Evolutionary conservation across 768 basidiomycete genomes (phyloP).

Genomic region (Lyophyllum decastes): DNA sequence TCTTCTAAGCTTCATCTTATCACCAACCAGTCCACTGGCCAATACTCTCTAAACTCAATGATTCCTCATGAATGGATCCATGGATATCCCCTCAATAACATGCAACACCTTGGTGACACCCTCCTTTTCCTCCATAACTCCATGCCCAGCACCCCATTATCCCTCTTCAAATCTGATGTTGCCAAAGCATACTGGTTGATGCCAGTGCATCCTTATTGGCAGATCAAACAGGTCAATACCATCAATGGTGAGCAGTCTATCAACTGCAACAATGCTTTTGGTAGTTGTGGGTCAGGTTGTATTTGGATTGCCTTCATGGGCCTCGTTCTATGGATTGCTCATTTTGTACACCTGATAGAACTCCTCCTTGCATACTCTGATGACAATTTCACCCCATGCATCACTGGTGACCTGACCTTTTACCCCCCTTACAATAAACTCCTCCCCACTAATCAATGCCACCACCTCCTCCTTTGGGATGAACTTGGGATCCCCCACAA

Average conservation of each 20-base stretch:
- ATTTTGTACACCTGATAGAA: slow-evolving; percentile 12
- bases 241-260: slow-evolving; percentile 23
- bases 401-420: too few relatives aligned
- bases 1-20: slow-evolving; percentile 33
- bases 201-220: slow-evolving; percentile 40
- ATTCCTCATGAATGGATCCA: background rate
- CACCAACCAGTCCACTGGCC: slow-evolving; percentile 32
- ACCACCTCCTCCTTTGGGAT: too few relatives aligned
- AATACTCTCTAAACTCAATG: background rate
- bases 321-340: slow-evolving; percentile 38
- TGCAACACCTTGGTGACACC: background rate
- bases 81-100: background rate
- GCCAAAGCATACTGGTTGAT: slow-evolving; percentile 33
- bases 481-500: too few relatives aligned
- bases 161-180: background rate
- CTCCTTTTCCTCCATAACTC: too few relatives aligned
- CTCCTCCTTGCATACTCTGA: slow-evolving; percentile 20
- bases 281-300: slow-evolving; percentile 11
- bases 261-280: slow-evolving; percentile 26
- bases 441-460: too few relatives aligned
- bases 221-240: slow-evolving; percentile 36
- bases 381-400: too few relatives aligned
- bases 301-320: slow-evolving; percentile 33
- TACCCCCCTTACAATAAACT: too few relatives aligned
- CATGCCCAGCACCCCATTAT: background rate